Evolutionary conservation across 1,284 basidiomycete genomes (phyloP).

Genomic region (Waitea zeae): DNA sequence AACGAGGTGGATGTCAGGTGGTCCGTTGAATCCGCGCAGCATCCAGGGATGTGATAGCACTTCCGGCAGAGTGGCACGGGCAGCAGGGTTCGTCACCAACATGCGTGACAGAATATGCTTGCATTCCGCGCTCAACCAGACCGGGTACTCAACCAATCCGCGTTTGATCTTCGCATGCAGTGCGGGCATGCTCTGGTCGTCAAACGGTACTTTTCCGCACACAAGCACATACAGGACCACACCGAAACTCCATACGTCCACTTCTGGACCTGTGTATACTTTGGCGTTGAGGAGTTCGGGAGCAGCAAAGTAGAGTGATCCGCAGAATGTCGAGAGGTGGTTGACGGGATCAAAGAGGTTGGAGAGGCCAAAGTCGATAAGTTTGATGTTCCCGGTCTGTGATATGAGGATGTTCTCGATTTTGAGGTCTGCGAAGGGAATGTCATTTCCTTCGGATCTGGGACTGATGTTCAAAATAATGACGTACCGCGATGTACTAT

Average conservation of each 20-base stretch:
- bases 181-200: conserved; percentile 98
- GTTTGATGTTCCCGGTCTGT: conserved; percentile 97
- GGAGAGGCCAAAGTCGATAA: conserved; percentile 97
- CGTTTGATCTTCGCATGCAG: conserved; percentile 98
- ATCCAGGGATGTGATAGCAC: conserved; percentile 94
- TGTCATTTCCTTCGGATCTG: background rate
- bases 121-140: conserved; percentile 96
- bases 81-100: conserved; percentile 87
- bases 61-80: conserved; percentile 72
- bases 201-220: conserved; percentile 97
- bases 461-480: conserved; percentile 7
- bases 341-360: conserved; percentile 83
- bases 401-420: conserved; percentile 99
- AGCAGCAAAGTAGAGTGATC: conserved; percentile 94
- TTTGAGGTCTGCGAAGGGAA: conserved; percentile 77
- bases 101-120: conserved; percentile 88
- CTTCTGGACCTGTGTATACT: conserved; percentile 93
- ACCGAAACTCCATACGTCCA: conserved; percentile 98
- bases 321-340: conserved; percentile 91
- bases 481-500: conserved; percentile 79
- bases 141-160: conserved; percentile 92
- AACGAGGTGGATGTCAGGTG: conserved; percentile 76
- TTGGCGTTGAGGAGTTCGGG: conserved; percentile 94
- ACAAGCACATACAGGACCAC: conserved; percentile 96
- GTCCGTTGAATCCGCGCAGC: conserved; percentile 69